Conservation (phyloP, 768 basidiomycete genomes). For the Dentipellis sp. region DNA sequence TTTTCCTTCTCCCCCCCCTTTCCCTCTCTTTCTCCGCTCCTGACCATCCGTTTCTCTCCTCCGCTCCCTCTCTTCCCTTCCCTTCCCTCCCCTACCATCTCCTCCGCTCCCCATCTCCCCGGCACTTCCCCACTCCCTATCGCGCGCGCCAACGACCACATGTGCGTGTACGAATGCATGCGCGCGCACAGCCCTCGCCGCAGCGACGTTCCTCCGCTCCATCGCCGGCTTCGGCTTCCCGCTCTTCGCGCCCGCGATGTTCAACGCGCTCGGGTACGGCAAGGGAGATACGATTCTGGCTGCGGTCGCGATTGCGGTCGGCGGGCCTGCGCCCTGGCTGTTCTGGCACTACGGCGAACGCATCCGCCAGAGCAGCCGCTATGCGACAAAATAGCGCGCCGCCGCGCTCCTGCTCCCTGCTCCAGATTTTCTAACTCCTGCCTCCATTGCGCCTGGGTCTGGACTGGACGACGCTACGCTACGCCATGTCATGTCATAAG, state of each 20-base stretch:
- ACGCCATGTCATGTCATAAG: too few species aligned
- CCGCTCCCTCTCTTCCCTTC: slow-evolving; percentile 2
- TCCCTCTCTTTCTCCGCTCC: background rate
- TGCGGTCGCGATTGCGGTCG: slow-evolving; percentile 45
- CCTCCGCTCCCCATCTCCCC: too few species aligned
- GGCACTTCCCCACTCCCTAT: too few species aligned
- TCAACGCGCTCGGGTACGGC: slow-evolving; percentile 54
- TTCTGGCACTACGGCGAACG: background rate
- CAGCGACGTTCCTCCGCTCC: slow-evolving; percentile 52
- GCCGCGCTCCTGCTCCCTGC: too few species aligned
- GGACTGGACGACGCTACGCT: too few species aligned
- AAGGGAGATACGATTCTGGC: slow-evolving; percentile 64
- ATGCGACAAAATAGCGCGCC: background rate
- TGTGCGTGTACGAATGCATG: background rate
- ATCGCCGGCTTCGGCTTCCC: slow-evolving; percentile 70
- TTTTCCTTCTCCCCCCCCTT: background rate
- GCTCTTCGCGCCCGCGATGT: slow-evolving; percentile 69
- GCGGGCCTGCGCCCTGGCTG: slow-evolving; percentile 39
- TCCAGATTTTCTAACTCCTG: too few species aligned
- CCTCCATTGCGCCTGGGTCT: too few species aligned
- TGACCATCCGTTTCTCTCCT: slow-evolving; percentile 2
- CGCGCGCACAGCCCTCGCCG: slow-evolving; percentile 44
- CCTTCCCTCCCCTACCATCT: too few species aligned
- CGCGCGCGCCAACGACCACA: too few species aligned
- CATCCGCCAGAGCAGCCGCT: background rate